phyloP scores from a whole-genome alignment of 176 grass and related monocot genomes.

The Carex parvula region DNA sequence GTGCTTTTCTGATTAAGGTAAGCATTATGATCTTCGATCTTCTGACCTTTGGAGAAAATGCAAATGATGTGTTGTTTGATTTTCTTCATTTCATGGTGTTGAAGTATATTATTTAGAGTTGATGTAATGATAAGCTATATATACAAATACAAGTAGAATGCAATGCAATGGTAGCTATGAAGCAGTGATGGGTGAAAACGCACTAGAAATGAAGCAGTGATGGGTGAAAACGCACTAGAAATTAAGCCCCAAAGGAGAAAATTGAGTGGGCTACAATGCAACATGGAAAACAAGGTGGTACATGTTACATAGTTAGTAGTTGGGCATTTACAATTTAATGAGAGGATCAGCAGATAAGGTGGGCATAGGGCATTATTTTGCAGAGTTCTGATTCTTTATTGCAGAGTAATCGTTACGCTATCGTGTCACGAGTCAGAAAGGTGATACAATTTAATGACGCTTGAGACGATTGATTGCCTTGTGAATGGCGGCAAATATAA shows the following conservation, averaged over 20 bases:
- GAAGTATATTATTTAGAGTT: neutral
- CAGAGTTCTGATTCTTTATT: neutral
- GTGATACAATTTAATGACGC: neutral
- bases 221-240: no score
- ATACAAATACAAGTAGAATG: conserved; percentile 8
- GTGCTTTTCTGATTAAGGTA: conserved; percentile 10
- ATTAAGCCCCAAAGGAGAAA: neutral
- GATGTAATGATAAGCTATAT: conserved; percentile 10
- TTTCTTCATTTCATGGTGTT: neutral
- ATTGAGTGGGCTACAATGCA: neutral
- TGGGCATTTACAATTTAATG: neutral
- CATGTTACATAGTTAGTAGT: conserved; percentile 11
- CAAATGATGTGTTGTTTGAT: neutral
- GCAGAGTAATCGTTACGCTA: neutral
- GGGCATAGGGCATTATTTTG: conserved; percentile 8
- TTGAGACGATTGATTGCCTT: neutral
- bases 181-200: neutral
- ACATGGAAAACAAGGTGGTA: conserved; percentile 7
- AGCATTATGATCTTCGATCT: neutral
- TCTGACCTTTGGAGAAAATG: neutral
- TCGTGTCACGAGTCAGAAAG: neutral
- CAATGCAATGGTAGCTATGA: neutral
- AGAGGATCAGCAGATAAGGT: neutral
- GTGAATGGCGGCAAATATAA: neutral
- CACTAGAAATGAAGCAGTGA: no score